These are phyloP conservation scores for Lentinula edodes DNA, from an alignment of 768 basidiomycete genomes.

Conservation along the genomic window DNA sequence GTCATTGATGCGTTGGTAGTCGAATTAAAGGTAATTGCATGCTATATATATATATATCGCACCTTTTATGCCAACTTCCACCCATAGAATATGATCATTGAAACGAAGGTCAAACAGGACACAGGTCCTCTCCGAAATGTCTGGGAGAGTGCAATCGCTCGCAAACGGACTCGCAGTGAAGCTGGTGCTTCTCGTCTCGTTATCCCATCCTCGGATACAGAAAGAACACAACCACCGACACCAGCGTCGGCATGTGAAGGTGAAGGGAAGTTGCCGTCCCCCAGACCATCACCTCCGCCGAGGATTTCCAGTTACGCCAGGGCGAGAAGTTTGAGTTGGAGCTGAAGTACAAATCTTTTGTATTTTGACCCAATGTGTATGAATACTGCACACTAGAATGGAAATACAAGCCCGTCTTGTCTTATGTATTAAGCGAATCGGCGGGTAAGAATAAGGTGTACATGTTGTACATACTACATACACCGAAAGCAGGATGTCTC, in stretches of 20 bases:
- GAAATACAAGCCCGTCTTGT: too few relatives aligned
- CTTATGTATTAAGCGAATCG: too few relatives aligned
- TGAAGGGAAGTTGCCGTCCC: conserved; percentile 9
- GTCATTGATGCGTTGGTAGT: conserved; percentile 35
- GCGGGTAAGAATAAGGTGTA: background rate
- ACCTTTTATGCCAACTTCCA: background rate
- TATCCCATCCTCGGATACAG: background rate
- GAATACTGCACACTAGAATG: background rate
- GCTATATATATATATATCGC: background rate
- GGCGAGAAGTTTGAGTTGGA: conserved; percentile 12
- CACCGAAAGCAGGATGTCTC: background rate
- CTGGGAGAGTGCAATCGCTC: conserved; percentile 41
- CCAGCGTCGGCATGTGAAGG: conserved; percentile 1
- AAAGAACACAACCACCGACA: background rate
- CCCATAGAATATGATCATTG: conserved; percentile 62
- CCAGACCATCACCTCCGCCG: conserved; percentile 12
- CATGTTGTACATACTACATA: background rate
- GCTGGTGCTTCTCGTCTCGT: conserved; percentile 8
- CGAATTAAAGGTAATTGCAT: conserved; percentile 37
- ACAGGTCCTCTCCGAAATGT: conserved; percentile 49
- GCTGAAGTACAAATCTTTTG: background rate
- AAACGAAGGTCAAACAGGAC: conserved; percentile 51
- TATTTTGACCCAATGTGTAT: background rate
- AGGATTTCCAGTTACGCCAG: conserved; percentile 11
- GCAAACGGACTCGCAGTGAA: conserved; percentile 2